These are phyloP conservation scores for Magnaporthiopsis incrustans DNA, from an alignment of 2,329 filamentous ascomycete genomes.

Conservation along the genomic window DNA sequence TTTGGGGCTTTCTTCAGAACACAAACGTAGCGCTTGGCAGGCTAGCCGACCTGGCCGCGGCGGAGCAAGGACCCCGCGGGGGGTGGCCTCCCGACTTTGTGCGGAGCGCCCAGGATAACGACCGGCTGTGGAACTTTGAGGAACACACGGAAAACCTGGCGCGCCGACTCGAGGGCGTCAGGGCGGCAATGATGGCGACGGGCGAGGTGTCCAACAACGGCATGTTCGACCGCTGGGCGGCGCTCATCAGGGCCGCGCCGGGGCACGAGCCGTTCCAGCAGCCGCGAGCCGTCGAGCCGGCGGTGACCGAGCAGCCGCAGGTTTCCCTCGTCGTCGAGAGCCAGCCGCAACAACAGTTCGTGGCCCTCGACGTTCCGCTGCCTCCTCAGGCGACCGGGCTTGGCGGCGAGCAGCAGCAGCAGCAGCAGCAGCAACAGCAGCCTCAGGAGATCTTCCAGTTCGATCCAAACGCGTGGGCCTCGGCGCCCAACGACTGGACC, in stretches of 20 bases:
- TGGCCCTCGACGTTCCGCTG: background rate
- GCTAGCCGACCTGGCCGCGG: constrained; percentile 11
- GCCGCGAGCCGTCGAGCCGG: background rate
- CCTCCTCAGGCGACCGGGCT: background rate
- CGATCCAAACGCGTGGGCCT: background rate
- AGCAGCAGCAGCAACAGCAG: background rate
- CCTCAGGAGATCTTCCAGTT: background rate
- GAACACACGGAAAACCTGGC: constrained; percentile 15
- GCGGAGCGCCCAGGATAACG: background rate
- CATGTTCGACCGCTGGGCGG: constrained; percentile 14
- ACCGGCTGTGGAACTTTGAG: constrained; percentile 8
- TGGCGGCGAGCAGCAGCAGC: background rate
- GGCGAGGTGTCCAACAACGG: constrained; percentile 11
- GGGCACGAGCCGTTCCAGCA: background rate
- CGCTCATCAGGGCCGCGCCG: constrained; percentile 8
- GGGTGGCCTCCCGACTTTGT: constrained; percentile 8
- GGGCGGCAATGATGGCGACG: constrained; percentile 10
- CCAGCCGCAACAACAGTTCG: background rate
- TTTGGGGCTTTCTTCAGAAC: constrained; percentile 14
- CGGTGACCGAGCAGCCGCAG: background rate
- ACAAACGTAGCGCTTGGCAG: constrained; percentile 15
- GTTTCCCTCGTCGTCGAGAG: background rate
- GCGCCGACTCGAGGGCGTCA: constrained; percentile 10
- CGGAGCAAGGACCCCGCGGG: constrained; percentile 7
- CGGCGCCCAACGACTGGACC: background rate